Base-by-base conservation (phyloP, 306 rosid genomes). In the Chamaecrista fasciculata region DNA sequence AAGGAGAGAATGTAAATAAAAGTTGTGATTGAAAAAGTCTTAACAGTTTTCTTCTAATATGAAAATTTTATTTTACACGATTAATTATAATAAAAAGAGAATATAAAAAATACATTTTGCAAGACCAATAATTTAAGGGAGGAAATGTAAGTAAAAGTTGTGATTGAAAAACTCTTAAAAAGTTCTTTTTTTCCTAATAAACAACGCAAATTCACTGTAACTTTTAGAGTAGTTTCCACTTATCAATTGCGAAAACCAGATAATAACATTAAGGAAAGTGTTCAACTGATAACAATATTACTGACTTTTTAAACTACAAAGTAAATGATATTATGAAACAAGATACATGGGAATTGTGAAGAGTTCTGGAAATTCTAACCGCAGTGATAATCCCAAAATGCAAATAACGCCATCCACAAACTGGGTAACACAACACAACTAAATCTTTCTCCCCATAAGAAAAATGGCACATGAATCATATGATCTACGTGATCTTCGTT, bases 401-500 rank as follows among this genome's bases (percentile, higher is more conserved):
- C 62, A 59, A 48, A 36, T 58, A 43, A 71, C n/a, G 67, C 70
- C 63, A 56, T 42, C 58, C 53, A 39, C 76, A 75, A 84, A 69
- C 74, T 9, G 5, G 55, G 71, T 44, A 33, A 57, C 67, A 66
- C 21, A 63, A 65, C 81, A 52, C 42, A 40, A 24, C 34, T 62
- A 39, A 23, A 65, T 63, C 20, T 73, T 43, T 56, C 63, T 66
- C 46, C 64, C 50, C 63, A 55, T 29, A 63, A 72, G 33, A 49
- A 56, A 67, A 42, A 65, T 66, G 80, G 43, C 73, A 78, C 84
- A 40, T 16, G 46, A 59, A 55, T 74, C 78, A 79, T 81, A 78
- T 29, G 48, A 80, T 83, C 84, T 70, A 77, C 44, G 21, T 56
- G 55, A 74, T 72, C 79, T 77, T 82, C 73, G 52, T 37, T 68